phyloP scores from a whole-genome alignment of 2,329 filamentous ascomycete species.

The Arthroderma uncinatum region DNA sequence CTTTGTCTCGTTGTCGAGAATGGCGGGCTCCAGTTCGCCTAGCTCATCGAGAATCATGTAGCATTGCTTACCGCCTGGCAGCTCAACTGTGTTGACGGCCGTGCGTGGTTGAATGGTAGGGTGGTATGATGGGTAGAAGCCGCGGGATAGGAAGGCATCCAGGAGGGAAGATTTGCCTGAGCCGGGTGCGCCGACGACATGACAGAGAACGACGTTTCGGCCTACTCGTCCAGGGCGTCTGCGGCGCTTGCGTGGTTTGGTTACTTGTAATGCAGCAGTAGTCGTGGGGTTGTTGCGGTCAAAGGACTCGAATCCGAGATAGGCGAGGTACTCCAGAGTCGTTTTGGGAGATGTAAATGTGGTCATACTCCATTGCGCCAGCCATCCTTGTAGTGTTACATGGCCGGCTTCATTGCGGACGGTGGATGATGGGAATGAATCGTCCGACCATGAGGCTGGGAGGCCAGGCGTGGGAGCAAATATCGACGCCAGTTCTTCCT shows the following conservation, averaged over 20 bases:
- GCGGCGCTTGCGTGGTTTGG: slow-evolving; percentile 78
- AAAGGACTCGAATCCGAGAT: slow-evolving; percentile 81
- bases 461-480: slow-evolving; percentile 90
- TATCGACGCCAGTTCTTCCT: slow-evolving; percentile 69
- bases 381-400: slow-evolving; percentile 93
- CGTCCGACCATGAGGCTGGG: slow-evolving; percentile 75
- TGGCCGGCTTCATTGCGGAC: slow-evolving; percentile 91
- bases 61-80: slow-evolving; percentile 91
- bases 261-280: slow-evolving; percentile 78
- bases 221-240: slow-evolving; percentile 75
- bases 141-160: slow-evolving; percentile 80
- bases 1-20: slow-evolving; percentile 82
- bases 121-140: slow-evolving; percentile 71
- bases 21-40: slow-evolving; percentile 86
- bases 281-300: slow-evolving; percentile 62
- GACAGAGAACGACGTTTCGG: slow-evolving; percentile 87
- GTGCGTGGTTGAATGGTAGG: slow-evolving; percentile 91
- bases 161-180: slow-evolving; percentile 87
- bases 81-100: slow-evolving; percentile 90
- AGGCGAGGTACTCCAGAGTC: slow-evolving; percentile 89
- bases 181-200: slow-evolving; percentile 72
- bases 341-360: slow-evolving; percentile 93
- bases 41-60: slow-evolving; percentile 94
- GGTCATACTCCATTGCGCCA: slow-evolving; percentile 99
- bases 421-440: slow-evolving; percentile 82